Percentiles rank a stretch among this genome's conserved stretches.
Conservation (phyloP, 768 basidiomycete species). For the Hydnomerulius pinastri region DNA sequence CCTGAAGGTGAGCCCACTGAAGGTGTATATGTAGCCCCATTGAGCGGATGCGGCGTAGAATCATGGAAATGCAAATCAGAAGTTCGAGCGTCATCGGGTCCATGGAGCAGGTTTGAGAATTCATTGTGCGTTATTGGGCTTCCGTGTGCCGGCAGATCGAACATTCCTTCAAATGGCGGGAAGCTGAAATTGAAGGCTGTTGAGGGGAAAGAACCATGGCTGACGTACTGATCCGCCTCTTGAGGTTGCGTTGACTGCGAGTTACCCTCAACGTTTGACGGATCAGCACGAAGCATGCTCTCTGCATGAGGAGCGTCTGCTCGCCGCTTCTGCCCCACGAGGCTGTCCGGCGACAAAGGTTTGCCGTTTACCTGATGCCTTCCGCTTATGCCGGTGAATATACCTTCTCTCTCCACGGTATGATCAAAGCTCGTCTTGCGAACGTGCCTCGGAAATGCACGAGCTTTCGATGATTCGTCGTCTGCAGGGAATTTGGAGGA, state of each 20-base stretch:
- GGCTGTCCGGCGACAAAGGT: conserved; percentile 62
- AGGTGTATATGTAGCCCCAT: conserved; percentile 37
- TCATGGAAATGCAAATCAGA: conserved; percentile 35
- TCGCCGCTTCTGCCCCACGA: conserved; percentile 73
- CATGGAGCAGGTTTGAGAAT: conserved; percentile 35
- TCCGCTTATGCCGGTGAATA: conserved; percentile 58
- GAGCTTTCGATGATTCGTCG: conserved; percentile 40
- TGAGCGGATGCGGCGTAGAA: conserved; percentile 32
- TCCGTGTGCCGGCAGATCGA: conserved; percentile 46
- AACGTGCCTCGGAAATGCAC: conserved; percentile 78
- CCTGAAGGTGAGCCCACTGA: conserved; percentile 32
- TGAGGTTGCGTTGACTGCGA: conserved; percentile 30
- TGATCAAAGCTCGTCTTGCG: conserved; percentile 96
- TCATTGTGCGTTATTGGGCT: conserved; percentile 38
- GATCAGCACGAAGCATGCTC: conserved; percentile 78
- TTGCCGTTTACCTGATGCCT: conserved; percentile 83
- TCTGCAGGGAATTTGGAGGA: conserved; percentile 38
- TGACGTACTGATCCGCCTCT: conserved; percentile 43
- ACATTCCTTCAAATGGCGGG: conserved; percentile 64
- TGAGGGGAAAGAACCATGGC: conserved; percentile 60
- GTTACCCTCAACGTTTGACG: conserved; percentile 52
- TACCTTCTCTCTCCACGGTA: conserved; percentile 72
- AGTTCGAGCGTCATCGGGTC: conserved; percentile 26
- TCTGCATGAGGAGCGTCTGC: conserved; percentile 82
- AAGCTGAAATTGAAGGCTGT: conserved; percentile 74